Percentiles rank a stretch among this genome's conserved stretches.
Conservation (phyloP, 2,329 filamentous ascomycete genomes). For the Anisogramma anomala region DNA sequence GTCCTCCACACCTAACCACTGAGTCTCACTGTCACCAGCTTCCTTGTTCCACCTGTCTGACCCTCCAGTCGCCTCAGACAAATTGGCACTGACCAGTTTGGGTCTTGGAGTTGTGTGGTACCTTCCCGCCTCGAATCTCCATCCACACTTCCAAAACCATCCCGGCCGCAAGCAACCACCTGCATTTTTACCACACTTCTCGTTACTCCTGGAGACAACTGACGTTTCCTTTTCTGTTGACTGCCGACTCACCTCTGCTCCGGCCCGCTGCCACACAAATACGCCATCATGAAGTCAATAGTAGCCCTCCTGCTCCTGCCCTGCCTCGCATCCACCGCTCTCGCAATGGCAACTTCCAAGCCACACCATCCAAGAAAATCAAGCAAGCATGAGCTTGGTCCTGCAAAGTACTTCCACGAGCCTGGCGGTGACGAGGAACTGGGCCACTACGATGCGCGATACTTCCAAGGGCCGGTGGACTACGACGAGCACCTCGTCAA, state of each 20-base stretch:
- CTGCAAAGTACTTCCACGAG: constrained; percentile 55
- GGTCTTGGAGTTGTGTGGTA: too few relatives aligned
- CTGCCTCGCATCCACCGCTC: constrained; percentile 3
- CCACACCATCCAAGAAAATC: neutral
- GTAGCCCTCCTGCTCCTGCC: constrained; percentile 3
- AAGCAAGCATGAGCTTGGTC: constrained; percentile 11
- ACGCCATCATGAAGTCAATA: constrained; percentile 6
- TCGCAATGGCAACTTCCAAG: constrained; percentile 2
- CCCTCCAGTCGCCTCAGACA: too few relatives aligned
- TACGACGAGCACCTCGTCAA: constrained; percentile 57
- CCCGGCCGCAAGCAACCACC: too few relatives aligned
- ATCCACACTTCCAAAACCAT: too few relatives aligned
- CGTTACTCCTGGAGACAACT: too few relatives aligned
- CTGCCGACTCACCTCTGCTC: neutral
- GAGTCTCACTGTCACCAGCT: too few relatives aligned
- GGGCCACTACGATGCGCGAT: constrained; percentile 65
- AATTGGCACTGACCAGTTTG: too few relatives aligned
- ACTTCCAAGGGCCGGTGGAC: constrained; percentile 49
- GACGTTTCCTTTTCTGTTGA: too few relatives aligned
- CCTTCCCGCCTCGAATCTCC: too few relatives aligned
- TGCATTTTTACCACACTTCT: too few relatives aligned
- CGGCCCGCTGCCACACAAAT: neutral
- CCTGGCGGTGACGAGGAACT: constrained; percentile 48
- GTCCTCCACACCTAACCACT: too few relatives aligned
- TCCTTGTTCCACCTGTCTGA: too few relatives aligned